phyloP scores from a whole-genome alignment of 2,329 filamentous ascomycete genomes.

The Zymoseptoria brevis region DNA sequence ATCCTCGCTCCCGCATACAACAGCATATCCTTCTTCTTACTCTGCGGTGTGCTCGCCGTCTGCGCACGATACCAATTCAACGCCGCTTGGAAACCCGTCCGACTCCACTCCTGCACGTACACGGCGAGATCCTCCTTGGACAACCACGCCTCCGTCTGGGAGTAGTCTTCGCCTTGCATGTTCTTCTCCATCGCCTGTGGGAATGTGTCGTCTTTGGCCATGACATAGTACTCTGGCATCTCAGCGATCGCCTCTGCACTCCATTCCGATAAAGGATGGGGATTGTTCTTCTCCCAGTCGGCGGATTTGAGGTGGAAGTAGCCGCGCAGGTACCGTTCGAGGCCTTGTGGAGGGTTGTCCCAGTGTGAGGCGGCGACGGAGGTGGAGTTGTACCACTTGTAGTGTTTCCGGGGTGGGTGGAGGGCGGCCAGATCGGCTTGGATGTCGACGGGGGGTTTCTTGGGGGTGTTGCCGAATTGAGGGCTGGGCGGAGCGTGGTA shows the following conservation, averaged over 20 bases:
- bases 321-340: constrained; percentile 55
- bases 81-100: constrained; percentile 58
- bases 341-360: constrained; percentile 42
- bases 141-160: constrained; percentile 48
- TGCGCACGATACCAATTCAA: constrained; percentile 60
- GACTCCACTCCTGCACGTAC: constrained; percentile 53
- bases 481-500: constrained; percentile 48
- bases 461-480: constrained; percentile 40
- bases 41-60: constrained; percentile 40
- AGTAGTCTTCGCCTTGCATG: constrained; percentile 47
- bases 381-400: constrained; percentile 59
- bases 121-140: constrained; percentile 49
- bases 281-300: constrained; percentile 44
- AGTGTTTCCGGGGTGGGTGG: constrained; percentile 56
- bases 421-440: constrained; percentile 49
- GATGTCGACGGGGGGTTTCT: constrained; percentile 37
- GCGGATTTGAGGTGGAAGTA: constrained; percentile 63
- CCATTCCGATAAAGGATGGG: constrained; percentile 49
- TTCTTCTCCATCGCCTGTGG: constrained; percentile 48
- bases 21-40: constrained; percentile 44
- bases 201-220: constrained; percentile 53
- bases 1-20: constrained; percentile 55
- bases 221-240: constrained; percentile 62
- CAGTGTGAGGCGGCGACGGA: constrained; percentile 41
- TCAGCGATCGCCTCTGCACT: constrained; percentile 48